Base-by-base conservation (phyloP, 2,329 filamentous ascomycete species). In the Ophiostoma sp. region DNA sequence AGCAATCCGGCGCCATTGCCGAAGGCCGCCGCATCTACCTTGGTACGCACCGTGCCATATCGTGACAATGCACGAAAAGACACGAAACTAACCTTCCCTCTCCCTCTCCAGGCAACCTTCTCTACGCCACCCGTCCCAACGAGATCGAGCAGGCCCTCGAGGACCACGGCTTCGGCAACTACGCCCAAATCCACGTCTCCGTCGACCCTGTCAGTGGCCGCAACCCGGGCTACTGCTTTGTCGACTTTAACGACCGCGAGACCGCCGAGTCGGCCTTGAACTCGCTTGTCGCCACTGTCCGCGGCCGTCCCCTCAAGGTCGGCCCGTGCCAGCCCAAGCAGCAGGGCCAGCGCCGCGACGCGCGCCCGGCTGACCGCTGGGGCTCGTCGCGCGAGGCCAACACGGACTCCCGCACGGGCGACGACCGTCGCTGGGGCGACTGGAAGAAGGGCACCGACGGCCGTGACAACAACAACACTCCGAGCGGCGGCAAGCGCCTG, bases 151-250 rank as follows among this genome's bases (percentile, higher is more conserved):
- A 73, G 0, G 74, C 83, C 33, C 78, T 84, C 19, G 74, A 72
- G 42, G 77, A 78, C 25, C 75, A 78, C 61, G 80, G 79, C 33
- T 82, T 85, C 19, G 79, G 75, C 2, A 76, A 79, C 17, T 81
- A 81, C 73, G 84, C 87, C 76, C 87, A 88, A 64, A 87, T 93
- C 76, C 89, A 91, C 79, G 91, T 93, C 77, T 90, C 90, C 0
- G 85, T 91, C 71, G 91, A 93, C 77, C 87, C 90, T 1, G 88
- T 91, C 80, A 91, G 87, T 39, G 88, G 87, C 55, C 85, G 91
- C 61, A 93, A 93, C 79, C 91, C 91, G 0, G 91, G 90, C 50
- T 93, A 93, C 82, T 93, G 91, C 82, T 93, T 94, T 77, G 88
- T 93, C 63, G 91, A 93, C 78, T 88, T 93, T 73, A 80, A 81